Evolutionary conservation across 2,329 filamentous ascomycete species (phyloP), one percentile per base, ranked within the genome.

Genomic region (Aspergillus versicolor): DNA sequence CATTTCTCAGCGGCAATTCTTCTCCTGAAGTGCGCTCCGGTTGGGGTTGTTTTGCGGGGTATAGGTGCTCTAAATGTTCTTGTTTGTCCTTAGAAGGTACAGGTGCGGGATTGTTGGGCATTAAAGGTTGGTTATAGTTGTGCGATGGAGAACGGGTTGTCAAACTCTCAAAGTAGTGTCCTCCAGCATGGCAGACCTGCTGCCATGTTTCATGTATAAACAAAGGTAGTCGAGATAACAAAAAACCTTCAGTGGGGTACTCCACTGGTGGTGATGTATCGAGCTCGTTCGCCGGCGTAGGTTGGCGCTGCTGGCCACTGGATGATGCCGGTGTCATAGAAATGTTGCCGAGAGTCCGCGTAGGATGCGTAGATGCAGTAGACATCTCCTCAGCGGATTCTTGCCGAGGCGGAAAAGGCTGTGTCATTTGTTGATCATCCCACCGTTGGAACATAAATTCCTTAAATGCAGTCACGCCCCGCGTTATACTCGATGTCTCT

Each of bases 381-480:
- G 53, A 40, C 13, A 50, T n/a, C 3, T 58, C 52, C 17, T 49
- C 49, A 24, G 60, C 24, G 5, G 61, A 48, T 15, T 56, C 40
- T 50, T 54, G 65, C 38, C 63, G 61, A 21, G 64, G 60, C 27
- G 62, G 58, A 46, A 68, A 65, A 8, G 59, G 58, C n/a, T 61
- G 59, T 32, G 64, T 54, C 49, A 66, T 50, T 45, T 63, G 67
- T 50, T 65, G 65, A 19, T 68, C 66, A 43, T 71, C 70, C 27
- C 66, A 55, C 48, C 69, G 66, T 43, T 67, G 65, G 11, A 65
- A 63, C 49, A 73, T 65, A 37, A 70, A 66, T 27, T 69, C 63
- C 56, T 66, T 69, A 22, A 73, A 66, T 17, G 70, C 69, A 51
- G 61, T 69, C 6, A 70, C 67, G 6, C 68, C 62, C 43, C 67